Evolutionary conservation across 2,329 filamentous ascomycete genomes (phyloP).

Genomic region (Chrysoporthe austroafricana): DNA sequence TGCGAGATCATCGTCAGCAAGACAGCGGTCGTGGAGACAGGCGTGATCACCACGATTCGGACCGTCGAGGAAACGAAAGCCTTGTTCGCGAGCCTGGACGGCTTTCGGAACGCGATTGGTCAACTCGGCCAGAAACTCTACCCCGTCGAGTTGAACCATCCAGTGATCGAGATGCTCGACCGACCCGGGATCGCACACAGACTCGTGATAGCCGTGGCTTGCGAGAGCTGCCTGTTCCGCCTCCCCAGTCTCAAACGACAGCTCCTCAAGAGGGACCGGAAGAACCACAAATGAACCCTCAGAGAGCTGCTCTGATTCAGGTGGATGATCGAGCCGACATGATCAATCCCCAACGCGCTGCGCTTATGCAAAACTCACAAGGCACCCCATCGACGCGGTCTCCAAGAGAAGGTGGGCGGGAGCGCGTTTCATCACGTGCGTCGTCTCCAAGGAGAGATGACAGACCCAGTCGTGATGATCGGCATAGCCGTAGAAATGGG

Average conservation of each 20-base stretch:
- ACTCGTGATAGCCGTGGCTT: slow-evolving; percentile 32
- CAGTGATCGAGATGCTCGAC: slow-evolving; percentile 37
- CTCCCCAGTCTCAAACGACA: slow-evolving; percentile 26
- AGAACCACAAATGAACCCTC: slow-evolving; percentile 59
- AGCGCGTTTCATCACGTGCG: slow-evolving; percentile 44
- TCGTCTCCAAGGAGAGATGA: slow-evolving; percentile 56
- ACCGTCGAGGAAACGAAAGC: slow-evolving; percentile 48
- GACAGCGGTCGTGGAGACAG: slow-evolving; percentile 31
- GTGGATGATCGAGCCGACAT: slow-evolving; percentile 43
- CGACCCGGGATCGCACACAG: slow-evolving; percentile 43
- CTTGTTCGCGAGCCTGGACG: slow-evolving; percentile 42
- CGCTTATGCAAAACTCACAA: slow-evolving; percentile 47
- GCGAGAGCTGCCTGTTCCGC: slow-evolving; percentile 31
- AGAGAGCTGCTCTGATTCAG: slow-evolving; percentile 55
- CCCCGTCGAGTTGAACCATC: slow-evolving; percentile 43
- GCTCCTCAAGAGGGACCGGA: slow-evolving; percentile 39
- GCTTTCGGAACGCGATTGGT: slow-evolving; percentile 45
- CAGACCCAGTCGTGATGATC: slow-evolving; percentile 50
- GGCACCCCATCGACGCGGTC: slow-evolving; percentile 42
- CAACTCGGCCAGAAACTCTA: slow-evolving; percentile 35
- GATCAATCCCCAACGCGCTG: slow-evolving; percentile 54
- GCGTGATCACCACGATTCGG: slow-evolving; percentile 46
- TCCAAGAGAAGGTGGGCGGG: slow-evolving; percentile 49
- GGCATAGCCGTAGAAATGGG: slow-evolving; percentile 42
- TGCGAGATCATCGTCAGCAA: slow-evolving; percentile 34